Evolutionary conservation across 805 yeast species (phyloP).

Genomic region (Sugiyamaella marilandica): DNA sequence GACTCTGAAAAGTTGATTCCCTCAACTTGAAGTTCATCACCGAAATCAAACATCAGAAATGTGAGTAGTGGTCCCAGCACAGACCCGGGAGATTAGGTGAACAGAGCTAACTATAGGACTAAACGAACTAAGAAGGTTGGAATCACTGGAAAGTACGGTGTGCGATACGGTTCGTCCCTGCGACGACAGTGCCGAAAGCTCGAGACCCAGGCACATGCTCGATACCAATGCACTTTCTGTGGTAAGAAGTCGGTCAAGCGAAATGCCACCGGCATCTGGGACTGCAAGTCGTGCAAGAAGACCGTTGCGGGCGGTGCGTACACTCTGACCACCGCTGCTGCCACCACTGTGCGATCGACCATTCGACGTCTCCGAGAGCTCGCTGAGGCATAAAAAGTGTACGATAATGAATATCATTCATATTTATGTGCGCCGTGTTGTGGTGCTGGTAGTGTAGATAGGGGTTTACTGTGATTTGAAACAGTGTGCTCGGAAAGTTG

Average conservation of each 20-base stretch:
- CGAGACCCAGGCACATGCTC: slow-evolving; percentile 98
- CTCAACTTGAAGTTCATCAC: slow-evolving; percentile 1
- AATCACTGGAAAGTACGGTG: slow-evolving; percentile 99
- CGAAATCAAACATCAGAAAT: neutral
- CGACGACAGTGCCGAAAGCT: slow-evolving; percentile 99
- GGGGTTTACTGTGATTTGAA: too few species aligned
- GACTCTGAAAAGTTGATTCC: slow-evolving; percentile 3
- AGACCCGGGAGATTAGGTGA: neutral
- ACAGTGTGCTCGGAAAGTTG: too few species aligned
- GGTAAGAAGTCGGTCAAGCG: slow-evolving; percentile 98
- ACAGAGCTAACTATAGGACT: slow-evolving; percentile 55
- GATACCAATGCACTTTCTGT: slow-evolving; percentile 99
- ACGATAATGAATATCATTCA: slow-evolving; percentile 3
- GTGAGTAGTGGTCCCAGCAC: neutral
- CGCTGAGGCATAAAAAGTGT: slow-evolving; percentile 84
- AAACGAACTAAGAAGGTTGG: slow-evolving; percentile 99
- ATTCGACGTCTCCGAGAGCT: slow-evolving; percentile 99
- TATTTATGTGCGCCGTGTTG: slow-evolving; percentile 2
- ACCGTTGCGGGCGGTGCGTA: slow-evolving; percentile 99
- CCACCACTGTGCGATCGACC: slow-evolving; percentile 99
- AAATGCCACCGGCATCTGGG: slow-evolving; percentile 99
- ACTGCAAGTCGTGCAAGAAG: slow-evolving; percentile 90
- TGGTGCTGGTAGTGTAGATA: neutral
- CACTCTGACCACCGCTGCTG: slow-evolving; percentile 97
- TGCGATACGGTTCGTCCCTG: slow-evolving; percentile 99